These are phyloP conservation scores for Thalassiosira delicatula DNA, from an alignment of 352 stramenopile genomes.

Conservation along the genomic window DNA sequence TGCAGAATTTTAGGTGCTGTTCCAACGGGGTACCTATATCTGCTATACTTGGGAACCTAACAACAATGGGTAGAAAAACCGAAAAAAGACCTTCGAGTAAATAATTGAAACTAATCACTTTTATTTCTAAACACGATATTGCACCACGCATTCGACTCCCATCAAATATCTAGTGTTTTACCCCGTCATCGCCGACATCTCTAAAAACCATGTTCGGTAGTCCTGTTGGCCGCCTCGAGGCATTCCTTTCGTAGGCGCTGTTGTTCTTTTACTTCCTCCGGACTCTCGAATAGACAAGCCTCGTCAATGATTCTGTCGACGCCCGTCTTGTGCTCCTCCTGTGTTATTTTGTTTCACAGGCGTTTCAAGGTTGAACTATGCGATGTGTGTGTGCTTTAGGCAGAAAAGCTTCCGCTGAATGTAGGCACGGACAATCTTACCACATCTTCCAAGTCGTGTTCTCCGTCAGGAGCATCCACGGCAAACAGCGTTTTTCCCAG, in stretches of 20 bases:
- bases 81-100: too few relatives aligned
- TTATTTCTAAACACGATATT: too few relatives aligned
- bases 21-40: too few relatives aligned
- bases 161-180: too few relatives aligned
- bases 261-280: slow-evolving; percentile 43
- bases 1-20: too few relatives aligned
- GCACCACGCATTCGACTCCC: too few relatives aligned
- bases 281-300: slow-evolving; percentile 45
- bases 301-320: slow-evolving; percentile 50
- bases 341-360: neutral
- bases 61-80: too few relatives aligned
- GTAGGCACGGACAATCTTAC: slow-evolving; percentile 17
- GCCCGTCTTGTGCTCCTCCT: slow-evolving; percentile 54
- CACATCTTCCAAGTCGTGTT: slow-evolving; percentile 62
- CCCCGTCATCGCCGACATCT: too few relatives aligned
- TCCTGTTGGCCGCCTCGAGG: slow-evolving; percentile 33
- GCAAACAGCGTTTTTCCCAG: slow-evolving; percentile 46
- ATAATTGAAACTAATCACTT: too few relatives aligned
- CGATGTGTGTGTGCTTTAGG: neutral
- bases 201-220: slow-evolving; percentile 27
- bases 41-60: too few relatives aligned
- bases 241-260: slow-evolving; percentile 31
- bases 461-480: slow-evolving; percentile 58
- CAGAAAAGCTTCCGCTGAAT: neutral
- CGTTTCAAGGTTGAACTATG: too few relatives aligned